Evolutionary conservation across 1,139 yeast genomes (phyloP), one percentile per base, ranked within the genome.

Genomic region (Hansenula sp.): DNA sequence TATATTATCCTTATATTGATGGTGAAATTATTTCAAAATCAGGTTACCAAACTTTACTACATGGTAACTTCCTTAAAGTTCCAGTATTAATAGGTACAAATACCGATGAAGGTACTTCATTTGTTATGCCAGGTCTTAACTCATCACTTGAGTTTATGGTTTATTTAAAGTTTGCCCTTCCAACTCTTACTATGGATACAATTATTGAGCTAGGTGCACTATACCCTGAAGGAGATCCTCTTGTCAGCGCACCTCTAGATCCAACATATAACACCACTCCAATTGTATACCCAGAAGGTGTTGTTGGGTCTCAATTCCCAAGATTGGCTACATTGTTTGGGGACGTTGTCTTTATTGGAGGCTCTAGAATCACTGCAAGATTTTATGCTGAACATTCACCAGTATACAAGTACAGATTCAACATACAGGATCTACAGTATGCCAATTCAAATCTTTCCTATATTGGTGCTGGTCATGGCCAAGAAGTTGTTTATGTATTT

Each of bases 401-500:
- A 3, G 51, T 43, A 13, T 51, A 35, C 37, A 46, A 50, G 29
- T 52, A 51, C 37, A 44, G 51, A 22, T 47, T 45, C 42, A 48
- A 51, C 41, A 46, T 50, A 24, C 43, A 49, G 20, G 42, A 48
- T 12, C n/a, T n/a, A n/a, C n/a, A n/a, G n/a, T 39, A 36, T 5
- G 43, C 41, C 16, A 24, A 35, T 26, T 32, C 14, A n/a, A 39
- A 38, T 4, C 20, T 38, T 3, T 35, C 41, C 8, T 20, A 30
- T 10, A 9, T 20, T 7, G 52, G 55, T 11, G 45, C 54, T 4
- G 33, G 45, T 10, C 58, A 53, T 37, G 45, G 39, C 32, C 41
- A 40, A 9, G 58, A 53, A 14, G 50, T 53, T 14, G 51, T 47
- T 4, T 53, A 49, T 34, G 53, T 50, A 11, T 53, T 53, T 33